Conservation (phyloP, 306 rosid species). For the Gillenia trifoliata region DNA sequence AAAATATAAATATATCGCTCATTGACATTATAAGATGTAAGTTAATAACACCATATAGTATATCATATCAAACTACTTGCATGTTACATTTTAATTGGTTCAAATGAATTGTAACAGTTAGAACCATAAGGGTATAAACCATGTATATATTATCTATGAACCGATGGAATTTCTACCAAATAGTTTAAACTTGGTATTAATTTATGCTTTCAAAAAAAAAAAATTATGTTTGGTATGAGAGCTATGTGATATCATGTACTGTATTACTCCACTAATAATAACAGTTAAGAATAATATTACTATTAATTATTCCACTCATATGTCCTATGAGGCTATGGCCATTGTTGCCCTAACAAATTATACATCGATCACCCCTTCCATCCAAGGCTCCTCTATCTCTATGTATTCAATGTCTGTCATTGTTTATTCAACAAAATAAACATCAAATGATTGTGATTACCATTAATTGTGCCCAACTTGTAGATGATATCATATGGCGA, state of each 20-base stretch:
- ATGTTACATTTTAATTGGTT: neutral
- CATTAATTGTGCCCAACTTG: conserved; percentile 1
- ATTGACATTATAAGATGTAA: too few relatives aligned
- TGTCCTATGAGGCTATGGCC: neutral
- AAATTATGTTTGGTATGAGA: neutral
- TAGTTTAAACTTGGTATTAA: neutral
- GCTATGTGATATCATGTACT: neutral
- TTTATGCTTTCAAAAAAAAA: too few relatives aligned
- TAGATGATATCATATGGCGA: neutral
- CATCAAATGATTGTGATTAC: neutral
- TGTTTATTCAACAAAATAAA: neutral
- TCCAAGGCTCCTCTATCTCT: too few relatives aligned
- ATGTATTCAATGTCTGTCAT: neutral
- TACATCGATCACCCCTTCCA: neutral
- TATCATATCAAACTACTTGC: neutral
- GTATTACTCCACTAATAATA: neutral
- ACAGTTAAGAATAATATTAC: too few relatives aligned
- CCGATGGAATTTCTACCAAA: neutral
- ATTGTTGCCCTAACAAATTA: neutral
- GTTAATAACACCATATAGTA: too few relatives aligned
- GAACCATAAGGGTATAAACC: neutral
- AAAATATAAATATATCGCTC: too few relatives aligned
- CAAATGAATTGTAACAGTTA: neutral
- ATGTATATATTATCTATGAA: too few relatives aligned
- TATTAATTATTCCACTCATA: too few relatives aligned